Conservation (phyloP, 2,329 filamentous ascomycete genomes). For the Endoconidiophora laricicola region DNA sequence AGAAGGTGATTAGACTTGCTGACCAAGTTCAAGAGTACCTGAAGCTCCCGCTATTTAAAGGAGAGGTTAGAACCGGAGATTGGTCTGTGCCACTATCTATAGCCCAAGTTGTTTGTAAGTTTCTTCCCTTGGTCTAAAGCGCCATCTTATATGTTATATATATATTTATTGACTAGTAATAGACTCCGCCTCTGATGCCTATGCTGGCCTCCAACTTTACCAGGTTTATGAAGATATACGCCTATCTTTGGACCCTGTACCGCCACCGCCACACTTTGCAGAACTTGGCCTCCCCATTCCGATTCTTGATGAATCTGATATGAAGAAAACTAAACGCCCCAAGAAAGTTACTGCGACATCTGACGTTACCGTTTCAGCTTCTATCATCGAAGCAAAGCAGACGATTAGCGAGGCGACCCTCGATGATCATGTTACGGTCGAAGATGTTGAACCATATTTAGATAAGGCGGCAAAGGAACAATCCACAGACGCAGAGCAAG, state of each 20-base stretch:
- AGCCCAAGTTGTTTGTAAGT: constrained; percentile 54
- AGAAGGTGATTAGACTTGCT: constrained; percentile 46
- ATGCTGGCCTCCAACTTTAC: constrained; percentile 60
- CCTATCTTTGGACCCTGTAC: constrained; percentile 46
- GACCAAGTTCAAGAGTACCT: constrained; percentile 55
- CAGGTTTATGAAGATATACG: constrained; percentile 54
- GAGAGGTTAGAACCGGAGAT: constrained; percentile 53
- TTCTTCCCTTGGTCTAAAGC: not conserved
- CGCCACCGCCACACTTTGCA: constrained; percentile 51
- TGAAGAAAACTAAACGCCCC: constrained; percentile 15
- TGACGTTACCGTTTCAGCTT: not conserved
- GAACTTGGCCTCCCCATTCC: constrained; percentile 51
- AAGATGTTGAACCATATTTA: not conserved
- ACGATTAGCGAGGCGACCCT: not conserved
- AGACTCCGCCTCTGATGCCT: constrained; percentile 73
- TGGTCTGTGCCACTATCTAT: constrained; percentile 50
- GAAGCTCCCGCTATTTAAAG: constrained; percentile 61
- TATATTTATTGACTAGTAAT: not conserved
- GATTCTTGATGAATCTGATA: constrained; percentile 28
- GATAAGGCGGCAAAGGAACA: not conserved
- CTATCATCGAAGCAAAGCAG: not conserved
- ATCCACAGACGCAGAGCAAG: not conserved
- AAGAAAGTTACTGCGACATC: not conserved
- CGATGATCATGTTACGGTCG: constrained; percentile 6
- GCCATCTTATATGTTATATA: not conserved